Evolutionary conservation across 441 rosid genomes (phyloP).

Genomic region (Populus hybrid): DNA sequence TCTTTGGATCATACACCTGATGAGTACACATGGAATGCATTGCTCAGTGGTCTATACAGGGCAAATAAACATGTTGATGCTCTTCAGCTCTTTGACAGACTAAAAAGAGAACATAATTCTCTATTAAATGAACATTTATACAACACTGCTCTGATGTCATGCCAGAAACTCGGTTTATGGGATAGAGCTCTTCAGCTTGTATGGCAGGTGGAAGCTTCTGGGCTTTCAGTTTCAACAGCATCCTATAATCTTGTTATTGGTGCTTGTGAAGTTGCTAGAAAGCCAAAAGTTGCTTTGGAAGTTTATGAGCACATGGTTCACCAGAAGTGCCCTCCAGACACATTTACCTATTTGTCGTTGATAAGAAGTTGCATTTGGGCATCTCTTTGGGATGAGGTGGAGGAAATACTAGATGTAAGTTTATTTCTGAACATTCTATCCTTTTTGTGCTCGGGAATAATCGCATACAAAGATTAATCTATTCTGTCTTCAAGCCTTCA

Average conservation of each 20-base stretch:
- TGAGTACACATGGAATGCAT: slow-evolving; percentile 33
- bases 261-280: slow-evolving; percentile 68
- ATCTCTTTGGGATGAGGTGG: slow-evolving; percentile 68
- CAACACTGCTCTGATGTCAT: slow-evolving; percentile 61
- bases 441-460: background rate
- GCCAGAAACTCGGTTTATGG: slow-evolving; percentile 79
- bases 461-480: background rate
- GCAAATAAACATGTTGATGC: slow-evolving; percentile 45
- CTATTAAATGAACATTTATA: slow-evolving; percentile 48
- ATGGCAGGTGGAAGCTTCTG: slow-evolving; percentile 67
- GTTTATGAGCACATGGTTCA: slow-evolving; percentile 70
- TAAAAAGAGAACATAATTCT: slow-evolving; percentile 36
- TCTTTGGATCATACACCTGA: slow-evolving; percentile 51
- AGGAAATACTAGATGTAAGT: slow-evolving; percentile 58
- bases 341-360: slow-evolving; percentile 59
- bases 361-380: slow-evolving; percentile 57
- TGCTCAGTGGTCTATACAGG: slow-evolving; percentile 53
- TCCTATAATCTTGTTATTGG: background rate
- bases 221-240: slow-evolving; percentile 24
- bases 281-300: slow-evolving; percentile 63
- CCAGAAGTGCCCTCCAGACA: slow-evolving; percentile 50
- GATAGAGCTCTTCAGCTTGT: slow-evolving; percentile 72
- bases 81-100: slow-evolving; percentile 48
- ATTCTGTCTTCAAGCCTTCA: background rate
- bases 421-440: background rate